phyloP scores from a whole-genome alignment of 2,329 filamentous ascomycete species.

The Aspergillus transmontanensis region DNA sequence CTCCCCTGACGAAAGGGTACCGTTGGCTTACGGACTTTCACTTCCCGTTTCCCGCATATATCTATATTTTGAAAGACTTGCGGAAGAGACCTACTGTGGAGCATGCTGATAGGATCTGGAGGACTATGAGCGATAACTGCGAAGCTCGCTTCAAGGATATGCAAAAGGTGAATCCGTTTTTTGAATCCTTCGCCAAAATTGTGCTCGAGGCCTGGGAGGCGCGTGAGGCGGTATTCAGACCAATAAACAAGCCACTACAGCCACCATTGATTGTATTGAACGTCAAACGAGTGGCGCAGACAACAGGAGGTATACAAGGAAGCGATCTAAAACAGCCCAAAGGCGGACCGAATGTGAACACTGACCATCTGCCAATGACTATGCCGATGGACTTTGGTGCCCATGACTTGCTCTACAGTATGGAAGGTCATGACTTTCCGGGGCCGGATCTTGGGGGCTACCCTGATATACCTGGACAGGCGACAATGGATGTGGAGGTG shows the following conservation, averaged over 20 bases:
- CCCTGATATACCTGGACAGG: neutral
- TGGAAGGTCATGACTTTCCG: neutral
- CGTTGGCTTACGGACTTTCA: conserved; percentile 47
- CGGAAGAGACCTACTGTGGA: conserved; percentile 35
- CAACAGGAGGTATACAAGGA: neutral
- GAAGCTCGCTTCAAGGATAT: conserved; percentile 33
- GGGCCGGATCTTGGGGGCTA: neutral
- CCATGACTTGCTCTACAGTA: neutral
- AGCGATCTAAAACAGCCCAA: neutral
- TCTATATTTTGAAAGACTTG: conserved; percentile 50
- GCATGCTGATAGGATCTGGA: conserved; percentile 45
- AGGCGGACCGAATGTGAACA: neutral
- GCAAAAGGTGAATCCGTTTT: conserved; percentile 23
- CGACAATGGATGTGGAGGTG: neutral
- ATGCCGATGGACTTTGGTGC: neutral
- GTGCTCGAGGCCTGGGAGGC: conserved; percentile 48
- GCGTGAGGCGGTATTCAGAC: conserved; percentile 22
- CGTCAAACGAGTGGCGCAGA: conserved; percentile 22
- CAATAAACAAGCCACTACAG: conserved; percentile 15
- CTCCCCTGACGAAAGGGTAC: conserved; percentile 45
- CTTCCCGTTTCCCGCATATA: conserved; percentile 55
- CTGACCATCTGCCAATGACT: neutral
- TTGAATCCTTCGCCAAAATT: conserved; percentile 37
- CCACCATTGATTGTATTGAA: conserved; percentile 33
- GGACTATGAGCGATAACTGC: conserved; percentile 50